phyloP scores from a whole-genome alignment of 1,139 yeast genomes.

The Yamadazyma sp. region DNA sequence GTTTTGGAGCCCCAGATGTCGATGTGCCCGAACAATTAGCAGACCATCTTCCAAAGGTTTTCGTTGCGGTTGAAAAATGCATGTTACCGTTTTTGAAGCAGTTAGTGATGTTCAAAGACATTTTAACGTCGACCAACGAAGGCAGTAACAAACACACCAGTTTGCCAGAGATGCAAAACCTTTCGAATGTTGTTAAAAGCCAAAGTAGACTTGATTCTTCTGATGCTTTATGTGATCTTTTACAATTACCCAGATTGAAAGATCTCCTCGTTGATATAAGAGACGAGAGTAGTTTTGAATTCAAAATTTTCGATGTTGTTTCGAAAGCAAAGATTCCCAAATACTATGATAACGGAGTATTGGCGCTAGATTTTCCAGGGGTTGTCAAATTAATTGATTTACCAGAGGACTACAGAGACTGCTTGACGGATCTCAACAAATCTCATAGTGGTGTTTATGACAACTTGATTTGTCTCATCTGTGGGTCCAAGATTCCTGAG shows the following conservation, averaged over 20 bases:
- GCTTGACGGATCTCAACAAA: slow-evolving; percentile 16
- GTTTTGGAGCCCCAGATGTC: slow-evolving; percentile 1
- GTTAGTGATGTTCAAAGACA: slow-evolving; percentile 33
- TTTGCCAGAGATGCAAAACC: slow-evolving; percentile 16
- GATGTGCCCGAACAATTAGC: background rate
- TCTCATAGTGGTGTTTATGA: slow-evolving; percentile 22
- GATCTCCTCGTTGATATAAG: slow-evolving; percentile 9
- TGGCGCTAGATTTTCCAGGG: slow-evolving; percentile 38
- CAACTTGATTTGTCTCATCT: slow-evolving; percentile 33
- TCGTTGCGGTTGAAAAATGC: slow-evolving; percentile 29
- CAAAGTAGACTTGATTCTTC: slow-evolving; percentile 21
- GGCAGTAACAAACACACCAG: slow-evolving; percentile 28
- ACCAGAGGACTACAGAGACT: slow-evolving; percentile 34
- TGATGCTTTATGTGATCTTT: slow-evolving; percentile 13
- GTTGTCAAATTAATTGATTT: slow-evolving; percentile 38
- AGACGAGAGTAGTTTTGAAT: slow-evolving; percentile 22
- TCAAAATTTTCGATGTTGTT: slow-evolving; percentile 24
- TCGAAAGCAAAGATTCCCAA: slow-evolving; percentile 28
- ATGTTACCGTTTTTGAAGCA: slow-evolving; percentile 39
- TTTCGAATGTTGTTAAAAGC: slow-evolving; percentile 18
- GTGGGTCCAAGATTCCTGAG: slow-evolving; percentile 24
- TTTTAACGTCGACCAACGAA: slow-evolving; percentile 25
- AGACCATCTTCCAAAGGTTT: slow-evolving; percentile 17
- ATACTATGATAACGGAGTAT: slow-evolving; percentile 22
- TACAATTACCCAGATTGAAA: slow-evolving; percentile 13